Evolutionary conservation across 2,329 filamentous ascomycete species (phyloP).

Genomic region (Exophiala oligosperma): DNA sequence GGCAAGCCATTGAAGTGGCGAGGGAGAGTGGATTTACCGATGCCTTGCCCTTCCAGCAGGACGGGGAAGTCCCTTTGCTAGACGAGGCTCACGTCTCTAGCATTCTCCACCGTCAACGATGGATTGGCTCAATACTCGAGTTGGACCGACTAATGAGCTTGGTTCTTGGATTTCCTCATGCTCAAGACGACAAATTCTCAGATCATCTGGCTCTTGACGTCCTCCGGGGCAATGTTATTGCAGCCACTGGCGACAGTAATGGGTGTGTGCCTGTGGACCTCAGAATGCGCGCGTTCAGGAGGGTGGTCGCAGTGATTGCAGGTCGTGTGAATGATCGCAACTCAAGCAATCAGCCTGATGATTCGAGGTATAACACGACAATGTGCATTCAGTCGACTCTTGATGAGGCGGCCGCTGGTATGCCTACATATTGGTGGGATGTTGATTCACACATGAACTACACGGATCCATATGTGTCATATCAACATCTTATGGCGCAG

Average conservation of each 20-base stretch:
- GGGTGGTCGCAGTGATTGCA: slow-evolving; percentile 23
- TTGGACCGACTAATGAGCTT: slow-evolving; percentile 26
- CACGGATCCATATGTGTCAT: slow-evolving; percentile 12
- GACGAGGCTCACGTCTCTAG: slow-evolving; percentile 5
- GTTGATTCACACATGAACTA: slow-evolving; percentile 11
- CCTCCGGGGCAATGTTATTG: slow-evolving; percentile 7
- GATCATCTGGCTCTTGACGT: slow-evolving; percentile 25
- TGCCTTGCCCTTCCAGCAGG: background rate
- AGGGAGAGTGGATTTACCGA: slow-evolving; percentile 20
- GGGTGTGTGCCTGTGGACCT: slow-evolving; percentile 7
- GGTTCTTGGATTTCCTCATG: slow-evolving; percentile 26
- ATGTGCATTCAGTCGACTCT: slow-evolving; percentile 20
- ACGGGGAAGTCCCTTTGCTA: slow-evolving; percentile 3
- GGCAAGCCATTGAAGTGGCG: slow-evolving; percentile 19
- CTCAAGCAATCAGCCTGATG: slow-evolving; percentile 9
- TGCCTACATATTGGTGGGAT: slow-evolving; percentile 27
- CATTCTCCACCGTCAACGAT: slow-evolving; percentile 23
- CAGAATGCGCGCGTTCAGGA: slow-evolving; percentile 25
- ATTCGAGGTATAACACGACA: slow-evolving; percentile 7
- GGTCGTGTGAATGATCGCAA: slow-evolving; percentile 26
- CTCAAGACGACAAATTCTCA: slow-evolving; percentile 24
- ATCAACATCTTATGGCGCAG: slow-evolving; percentile 24
- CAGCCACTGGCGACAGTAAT: background rate
- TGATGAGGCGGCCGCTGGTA: slow-evolving; percentile 12
- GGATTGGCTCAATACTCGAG: slow-evolving; percentile 26